Conservation (phyloP, 257 asterid genomes). For the Ehretia macrophylla region DNA sequence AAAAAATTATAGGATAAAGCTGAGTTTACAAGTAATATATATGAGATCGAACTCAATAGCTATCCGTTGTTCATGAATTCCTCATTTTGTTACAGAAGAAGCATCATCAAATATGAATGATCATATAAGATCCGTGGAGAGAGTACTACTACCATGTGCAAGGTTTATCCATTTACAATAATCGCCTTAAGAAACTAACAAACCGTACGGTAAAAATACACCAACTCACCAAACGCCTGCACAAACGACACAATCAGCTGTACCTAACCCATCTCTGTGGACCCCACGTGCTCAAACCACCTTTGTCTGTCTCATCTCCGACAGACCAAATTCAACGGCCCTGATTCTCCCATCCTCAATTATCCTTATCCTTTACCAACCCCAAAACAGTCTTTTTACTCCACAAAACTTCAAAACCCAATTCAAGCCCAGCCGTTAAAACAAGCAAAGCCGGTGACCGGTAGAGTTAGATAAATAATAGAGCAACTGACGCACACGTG, state of each 20-base stretch:
- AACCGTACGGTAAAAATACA: neutral
- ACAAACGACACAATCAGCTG: neutral
- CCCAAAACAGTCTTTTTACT: neutral
- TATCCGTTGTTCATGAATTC: neutral
- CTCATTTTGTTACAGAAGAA: neutral
- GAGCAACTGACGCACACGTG: constrained; percentile 16
- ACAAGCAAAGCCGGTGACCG: constrained; percentile 6
- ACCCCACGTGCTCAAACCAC: neutral
- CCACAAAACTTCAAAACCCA: neutral
- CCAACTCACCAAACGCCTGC: constrained; percentile 3
- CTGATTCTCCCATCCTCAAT: constrained; percentile 1
- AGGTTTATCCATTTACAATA: neutral
- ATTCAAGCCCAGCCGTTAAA: neutral
- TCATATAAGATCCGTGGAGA: neutral
- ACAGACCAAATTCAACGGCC: constrained; percentile 9
- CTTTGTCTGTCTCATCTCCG: constrained; percentile 19
- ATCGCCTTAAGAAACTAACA: neutral
- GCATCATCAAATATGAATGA: neutral
- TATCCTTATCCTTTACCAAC: neutral
- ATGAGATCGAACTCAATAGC: constrained; percentile 1
- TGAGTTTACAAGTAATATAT: no score
- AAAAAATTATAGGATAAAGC: no score
- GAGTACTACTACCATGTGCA: neutral
- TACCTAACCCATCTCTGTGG: neutral
- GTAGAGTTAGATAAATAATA: neutral